Evolutionary conservation across 192 early-diverging fungal species (phyloP).

Genomic region (Podila minutissima): DNA sequence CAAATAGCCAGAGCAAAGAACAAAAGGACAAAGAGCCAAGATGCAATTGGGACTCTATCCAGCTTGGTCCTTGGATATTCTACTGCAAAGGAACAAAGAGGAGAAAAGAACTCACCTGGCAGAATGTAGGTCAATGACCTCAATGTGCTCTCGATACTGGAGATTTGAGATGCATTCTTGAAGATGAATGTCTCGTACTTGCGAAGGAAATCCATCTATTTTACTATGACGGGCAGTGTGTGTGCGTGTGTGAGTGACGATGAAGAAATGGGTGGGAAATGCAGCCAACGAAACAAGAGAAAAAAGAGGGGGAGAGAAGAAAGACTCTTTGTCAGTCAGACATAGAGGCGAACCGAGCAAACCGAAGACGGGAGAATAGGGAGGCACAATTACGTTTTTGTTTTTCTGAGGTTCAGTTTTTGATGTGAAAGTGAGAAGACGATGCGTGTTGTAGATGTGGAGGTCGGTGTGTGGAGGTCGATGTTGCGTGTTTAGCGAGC

Average conservation of each 20-base stretch:
- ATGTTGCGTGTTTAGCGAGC: no score
- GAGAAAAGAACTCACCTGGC: conserved; percentile 73
- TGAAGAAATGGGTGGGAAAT: background rate
- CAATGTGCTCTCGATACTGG: conserved; percentile 85
- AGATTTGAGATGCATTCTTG: conserved; percentile 90
- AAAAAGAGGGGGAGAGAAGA: conserved; percentile 4
- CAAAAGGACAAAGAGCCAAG: background rate
- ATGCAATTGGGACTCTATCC: background rate
- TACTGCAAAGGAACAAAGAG: background rate
- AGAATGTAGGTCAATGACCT: conserved; percentile 91
- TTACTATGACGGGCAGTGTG: background rate
- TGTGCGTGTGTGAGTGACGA: background rate
- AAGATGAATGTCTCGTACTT: conserved; percentile 87
- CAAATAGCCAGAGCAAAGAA: conserved; percentile 9
- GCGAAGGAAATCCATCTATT: conserved; percentile 63
- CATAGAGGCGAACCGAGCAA: no score
- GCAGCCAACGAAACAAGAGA: background rate
- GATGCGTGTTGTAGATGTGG: background rate
- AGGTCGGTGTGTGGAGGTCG: no score
- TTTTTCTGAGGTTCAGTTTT: no score
- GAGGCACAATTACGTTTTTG: no score
- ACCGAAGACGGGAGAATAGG: no score
- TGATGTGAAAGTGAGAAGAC: background rate
- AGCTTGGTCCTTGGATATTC: background rate
- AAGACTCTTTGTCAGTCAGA: no score